Evolutionary conservation across 2,329 filamentous ascomycete genomes (phyloP), one percentile per base, ranked within the genome.

Genomic region (Raffaelea deltoideospora): DNA sequence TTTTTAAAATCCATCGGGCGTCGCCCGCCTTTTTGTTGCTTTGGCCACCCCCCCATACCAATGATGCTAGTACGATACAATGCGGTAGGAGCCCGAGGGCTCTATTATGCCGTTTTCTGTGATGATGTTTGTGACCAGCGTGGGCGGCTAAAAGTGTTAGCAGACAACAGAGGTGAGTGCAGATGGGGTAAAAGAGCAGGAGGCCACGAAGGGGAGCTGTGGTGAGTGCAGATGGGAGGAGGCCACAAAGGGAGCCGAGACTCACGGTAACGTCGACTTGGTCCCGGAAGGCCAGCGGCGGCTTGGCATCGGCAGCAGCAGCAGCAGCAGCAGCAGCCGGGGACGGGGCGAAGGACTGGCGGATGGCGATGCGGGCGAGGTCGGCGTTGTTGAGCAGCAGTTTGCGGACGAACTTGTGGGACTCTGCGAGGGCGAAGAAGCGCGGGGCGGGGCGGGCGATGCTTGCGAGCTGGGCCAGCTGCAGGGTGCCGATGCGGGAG

Each of bases 401-500:
- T 38, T 90, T 69, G 49, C 86, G 72, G 32, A 92, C 85, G 53
- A 98, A 95, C 61, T 98, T 98, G 65, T 98, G 90, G 49, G 83
- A 92, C 63, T 98, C 90, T 1, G 81, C 81, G 5, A 90, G 86
- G 15, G 94, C 86, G 51, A 92, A 94, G 48, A 96, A 84, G 28
- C 77, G 73, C 31, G 64, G 64, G 21, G 58, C 55, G 19, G 42
- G 42, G 18, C 27, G 37, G 42, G 71, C 69, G 13, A 70, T 70
- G 49, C 78, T 77, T 5, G 87, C 86, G 36, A 95, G 63, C 47
- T 85, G 64, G 2, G 84, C 87, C 47, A 96, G 79, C 61, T 94
- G 86, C 48, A 83, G 88, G 3, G 72, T 76, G 36, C 88, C 88
- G 59, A 96, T 72, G 34, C 87, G 68, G 19, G 82, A 88, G 47